A percentile compares a stretch with the other conserved stretches of the same genome.
Conservation (phyloP, 169 alveolate species). For the Plasmodium cynomolgi region DNA sequence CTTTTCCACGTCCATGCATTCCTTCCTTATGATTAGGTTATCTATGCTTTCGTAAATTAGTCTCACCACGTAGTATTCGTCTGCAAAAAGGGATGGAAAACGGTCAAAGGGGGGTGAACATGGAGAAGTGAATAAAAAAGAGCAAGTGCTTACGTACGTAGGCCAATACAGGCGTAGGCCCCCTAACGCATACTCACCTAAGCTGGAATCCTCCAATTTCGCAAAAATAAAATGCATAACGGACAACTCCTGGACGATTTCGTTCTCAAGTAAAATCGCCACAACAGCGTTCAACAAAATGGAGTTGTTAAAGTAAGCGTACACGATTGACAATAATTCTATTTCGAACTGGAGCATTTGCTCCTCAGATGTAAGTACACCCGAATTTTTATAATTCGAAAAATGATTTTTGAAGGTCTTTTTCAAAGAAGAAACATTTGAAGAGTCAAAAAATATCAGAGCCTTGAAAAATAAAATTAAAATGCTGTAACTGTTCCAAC, state of each 20-base stretch:
- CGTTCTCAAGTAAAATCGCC: slow-evolving; percentile 34
- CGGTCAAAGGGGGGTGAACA: not conserved
- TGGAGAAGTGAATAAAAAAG: not conserved
- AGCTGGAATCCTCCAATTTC: slow-evolving; percentile 37
- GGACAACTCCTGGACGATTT: slow-evolving; percentile 47
- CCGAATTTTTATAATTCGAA: slow-evolving; percentile 50
- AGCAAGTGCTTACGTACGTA: not conserved
- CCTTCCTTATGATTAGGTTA: slow-evolving; percentile 36
- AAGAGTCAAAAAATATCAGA: slow-evolving; percentile 49
- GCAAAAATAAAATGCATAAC: slow-evolving; percentile 50
- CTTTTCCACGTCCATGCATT: slow-evolving; percentile 30
- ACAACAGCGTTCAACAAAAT: slow-evolving; percentile 43
- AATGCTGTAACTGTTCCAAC: slow-evolving; percentile 48
- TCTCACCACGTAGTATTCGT: slow-evolving; percentile 38
- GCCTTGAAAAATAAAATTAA: slow-evolving; percentile 66
- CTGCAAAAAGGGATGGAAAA: slow-evolving; percentile 10
- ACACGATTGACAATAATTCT: slow-evolving; percentile 40
- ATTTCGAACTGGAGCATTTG: slow-evolving; percentile 19
- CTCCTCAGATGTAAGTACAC: slow-evolving; percentile 28
- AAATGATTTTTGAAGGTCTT: slow-evolving; percentile 51
- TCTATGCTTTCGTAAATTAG: slow-evolving; percentile 44
- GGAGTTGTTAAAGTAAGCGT: slow-evolving; percentile 50
- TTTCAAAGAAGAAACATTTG: slow-evolving; percentile 68
- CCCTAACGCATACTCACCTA: slow-evolving; percentile 21
- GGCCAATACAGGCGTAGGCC: not conserved